Evolutionary conservation across 345 rosid species (phyloP), one percentile per base, ranked within the genome.

Genomic region (Angophora floribunda): DNA sequence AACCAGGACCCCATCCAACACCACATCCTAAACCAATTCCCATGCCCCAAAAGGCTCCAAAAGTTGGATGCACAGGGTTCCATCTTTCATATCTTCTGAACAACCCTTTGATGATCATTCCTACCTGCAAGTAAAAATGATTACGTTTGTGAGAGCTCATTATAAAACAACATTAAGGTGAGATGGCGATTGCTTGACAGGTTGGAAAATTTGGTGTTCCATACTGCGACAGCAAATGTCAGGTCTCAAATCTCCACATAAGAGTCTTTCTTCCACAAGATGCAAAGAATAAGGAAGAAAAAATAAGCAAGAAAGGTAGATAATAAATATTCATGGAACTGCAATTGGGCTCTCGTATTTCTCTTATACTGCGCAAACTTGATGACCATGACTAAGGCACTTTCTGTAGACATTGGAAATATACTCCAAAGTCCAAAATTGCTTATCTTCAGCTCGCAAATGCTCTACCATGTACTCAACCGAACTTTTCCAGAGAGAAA

Each of bases 1-100:
- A 96, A 52, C 99, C 98, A 85, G 99, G 99, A 45, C 99, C 99
- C 99, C 99, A 97, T 24, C 99, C 99, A 10, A 97, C 94, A 7
- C 99, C 99, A 89, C 99, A 97, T 14, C 99, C 99, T 88, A 96
- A 51, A 52, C 99, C 99, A 59, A 96, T 57, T 24, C 99, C 99
- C 99, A 97, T 95, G 9, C 98, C 99, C 99, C 99, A 97, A 89
- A 97, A 97, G 21, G 99, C 95, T 88, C 99, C 99, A 49, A 87
- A 86, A 13, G 99, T 95, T 47, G 99, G 98, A 92, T 97, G 99
- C 88, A 97, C 98, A 8, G 99, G 98, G 89, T 96, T 97, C 98
- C 99, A 95, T 90, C 96, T 95, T 90, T 95, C 85, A 75, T 97
- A 95, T 92, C 98, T 93, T 90, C 98, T 91, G 51, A 94, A 96